A percentile compares a stretch with the other conserved stretches of the same genome.
These are phyloP conservation scores for Xylaria curta DNA, from an alignment of 495 filamentous ascomycete genomes.

Conservation along the genomic window DNA sequence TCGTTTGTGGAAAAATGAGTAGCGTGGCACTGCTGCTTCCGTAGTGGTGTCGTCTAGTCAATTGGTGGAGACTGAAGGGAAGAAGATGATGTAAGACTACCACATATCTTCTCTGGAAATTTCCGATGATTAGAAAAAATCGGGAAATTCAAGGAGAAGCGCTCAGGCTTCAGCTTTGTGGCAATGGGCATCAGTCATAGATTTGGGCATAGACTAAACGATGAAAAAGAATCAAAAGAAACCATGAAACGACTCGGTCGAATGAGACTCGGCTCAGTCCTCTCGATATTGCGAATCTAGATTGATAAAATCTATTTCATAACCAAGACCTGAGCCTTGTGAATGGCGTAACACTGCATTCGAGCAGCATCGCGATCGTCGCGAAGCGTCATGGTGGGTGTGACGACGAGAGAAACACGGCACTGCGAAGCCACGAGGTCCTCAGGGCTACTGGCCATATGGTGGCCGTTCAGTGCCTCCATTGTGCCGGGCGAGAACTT, in stretches of 20 bases:
- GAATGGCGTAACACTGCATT: slow-evolving; percentile 33
- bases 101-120: not conserved
- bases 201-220: not conserved
- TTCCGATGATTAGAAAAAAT: not conserved
- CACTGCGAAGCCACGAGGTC: slow-evolving; percentile 41
- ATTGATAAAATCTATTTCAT: slow-evolving; percentile 32
- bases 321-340: slow-evolving; percentile 40
- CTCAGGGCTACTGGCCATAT: slow-evolving; percentile 25
- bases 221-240: not conserved
- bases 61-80: not conserved
- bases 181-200: not conserved
- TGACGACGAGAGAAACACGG: slow-evolving; percentile 45
- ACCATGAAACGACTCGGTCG: not conserved
- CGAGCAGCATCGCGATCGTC: slow-evolving; percentile 39
- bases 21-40: not conserved
- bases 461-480: slow-evolving; percentile 37
- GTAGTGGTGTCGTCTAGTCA: not conserved
- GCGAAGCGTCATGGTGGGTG: slow-evolving; percentile 44
- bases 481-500: slow-evolving; percentile 38
- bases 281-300: not conserved
- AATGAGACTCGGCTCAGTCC: not conserved
- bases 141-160: not conserved
- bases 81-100: not conserved
- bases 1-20: not conserved
- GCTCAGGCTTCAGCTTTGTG: not conserved